phyloP scores from a whole-genome alignment of 1,284 basidiomycete species.

The Pascua sp. region DNA sequence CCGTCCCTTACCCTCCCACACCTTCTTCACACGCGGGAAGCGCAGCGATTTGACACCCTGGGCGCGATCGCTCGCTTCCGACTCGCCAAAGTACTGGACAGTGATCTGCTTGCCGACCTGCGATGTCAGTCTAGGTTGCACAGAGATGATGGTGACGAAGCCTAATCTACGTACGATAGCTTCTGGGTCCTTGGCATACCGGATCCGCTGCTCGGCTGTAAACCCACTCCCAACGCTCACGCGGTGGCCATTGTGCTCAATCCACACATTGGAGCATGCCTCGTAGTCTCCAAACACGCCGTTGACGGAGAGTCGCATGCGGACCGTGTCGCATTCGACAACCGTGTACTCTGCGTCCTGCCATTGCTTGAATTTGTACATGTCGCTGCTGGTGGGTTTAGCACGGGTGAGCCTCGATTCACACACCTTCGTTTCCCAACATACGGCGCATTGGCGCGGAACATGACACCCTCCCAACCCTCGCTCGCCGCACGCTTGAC shows the following conservation, averaged over 20 bases:
- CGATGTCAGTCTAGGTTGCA: neutral
- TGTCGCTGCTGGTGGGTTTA: conserved; percentile 24
- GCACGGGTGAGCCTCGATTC: neutral
- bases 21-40: conserved; percentile 44
- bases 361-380: conserved; percentile 48
- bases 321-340: conserved; percentile 22
- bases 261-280: conserved; percentile 38
- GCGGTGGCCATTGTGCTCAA: conserved; percentile 37
- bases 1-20: conserved; percentile 41
- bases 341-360: conserved; percentile 45
- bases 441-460: conserved; percentile 41
- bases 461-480: conserved; percentile 47
- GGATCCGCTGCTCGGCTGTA: conserved; percentile 37
- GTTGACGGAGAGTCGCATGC: conserved; percentile 34
- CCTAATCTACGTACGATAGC: conserved; percentile 30
- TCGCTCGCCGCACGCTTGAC: conserved; percentile 31
- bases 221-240: conserved; percentile 45
- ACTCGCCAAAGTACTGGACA: conserved; percentile 47
- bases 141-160: neutral
- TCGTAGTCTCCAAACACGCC: conserved; percentile 35
- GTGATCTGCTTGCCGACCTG: conserved; percentile 45
- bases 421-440: conserved; percentile 40
- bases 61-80: conserved; percentile 22
- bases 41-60: conserved; percentile 29
- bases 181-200: conserved; percentile 33